Conservation (phyloP, 2,329 filamentous ascomycete species). For the Epichloe gansuensis region DNA sequence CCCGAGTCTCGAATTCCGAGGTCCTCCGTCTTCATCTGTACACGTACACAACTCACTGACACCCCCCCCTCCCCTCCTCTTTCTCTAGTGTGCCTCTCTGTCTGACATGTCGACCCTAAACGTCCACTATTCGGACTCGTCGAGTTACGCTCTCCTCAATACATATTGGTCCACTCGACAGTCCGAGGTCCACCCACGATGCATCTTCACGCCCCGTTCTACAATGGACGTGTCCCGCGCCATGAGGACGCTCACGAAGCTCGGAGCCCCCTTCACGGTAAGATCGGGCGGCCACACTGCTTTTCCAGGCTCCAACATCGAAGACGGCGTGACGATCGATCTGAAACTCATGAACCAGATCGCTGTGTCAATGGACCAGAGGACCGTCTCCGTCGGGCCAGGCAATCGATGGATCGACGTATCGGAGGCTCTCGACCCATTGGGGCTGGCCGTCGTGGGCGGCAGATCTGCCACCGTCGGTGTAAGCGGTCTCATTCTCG, state of each 20-base stretch:
- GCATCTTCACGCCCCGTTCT: slow-evolving; percentile 14
- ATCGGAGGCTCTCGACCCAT: slow-evolving; percentile 8
- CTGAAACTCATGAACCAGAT: slow-evolving; percentile 13
- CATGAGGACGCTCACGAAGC: slow-evolving; percentile 13
- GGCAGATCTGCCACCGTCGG: slow-evolving; percentile 12
- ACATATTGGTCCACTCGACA: slow-evolving; percentile 15
- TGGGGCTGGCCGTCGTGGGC: slow-evolving; percentile 12
- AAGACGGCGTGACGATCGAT: slow-evolving; percentile 17
- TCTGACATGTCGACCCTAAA: too few relatives aligned
- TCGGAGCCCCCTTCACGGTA: slow-evolving; percentile 18
- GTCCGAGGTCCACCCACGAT: slow-evolving; percentile 9
- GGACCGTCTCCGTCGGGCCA: slow-evolving; percentile 8
- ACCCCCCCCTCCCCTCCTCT: slow-evolving; percentile 6
- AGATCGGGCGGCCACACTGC: slow-evolving; percentile 22
- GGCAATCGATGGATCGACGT: slow-evolving; percentile 13
- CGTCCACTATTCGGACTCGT: neutral
- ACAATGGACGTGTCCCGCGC: slow-evolving; percentile 15
- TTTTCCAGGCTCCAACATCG: slow-evolving; percentile 16
- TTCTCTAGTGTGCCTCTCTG: neutral
- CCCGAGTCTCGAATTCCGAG: too few relatives aligned
- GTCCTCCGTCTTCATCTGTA: too few relatives aligned
- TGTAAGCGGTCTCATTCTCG: slow-evolving; percentile 14
- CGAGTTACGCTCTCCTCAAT: neutral
- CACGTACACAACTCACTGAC: too few relatives aligned
- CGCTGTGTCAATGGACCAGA: slow-evolving; percentile 8